phyloP scores from a whole-genome alignment of 495 filamentous ascomycete species.

The Penicillium salamii region DNA sequence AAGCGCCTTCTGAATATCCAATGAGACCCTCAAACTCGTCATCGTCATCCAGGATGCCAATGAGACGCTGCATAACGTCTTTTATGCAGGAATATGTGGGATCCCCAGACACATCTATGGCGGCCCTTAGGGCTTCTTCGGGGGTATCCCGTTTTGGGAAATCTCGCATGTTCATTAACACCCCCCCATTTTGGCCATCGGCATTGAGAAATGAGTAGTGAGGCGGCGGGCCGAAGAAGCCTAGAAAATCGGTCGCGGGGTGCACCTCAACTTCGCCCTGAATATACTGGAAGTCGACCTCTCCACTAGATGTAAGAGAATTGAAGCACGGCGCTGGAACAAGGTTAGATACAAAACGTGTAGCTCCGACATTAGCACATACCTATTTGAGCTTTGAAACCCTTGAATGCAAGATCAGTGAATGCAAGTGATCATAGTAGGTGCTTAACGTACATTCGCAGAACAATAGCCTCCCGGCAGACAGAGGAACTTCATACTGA shows the following conservation, averaged over 20 bases:
- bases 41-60: conserved; percentile 30
- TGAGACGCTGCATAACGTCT: conserved; percentile 13
- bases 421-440: not conserved
- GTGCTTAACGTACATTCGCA: conserved; percentile 15
- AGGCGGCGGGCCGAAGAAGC: conserved; percentile 31
- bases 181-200: conserved; percentile 3
- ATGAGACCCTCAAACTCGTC: conserved; percentile 41
- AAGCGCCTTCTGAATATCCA: conserved; percentile 62
- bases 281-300: conserved; percentile 23
- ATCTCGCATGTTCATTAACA: conserved; percentile 15
- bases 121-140: conserved; percentile 15
- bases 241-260: conserved; percentile 11
- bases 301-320: conserved; percentile 10
- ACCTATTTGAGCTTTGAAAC: conserved; percentile 27
- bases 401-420: conserved; percentile 7
- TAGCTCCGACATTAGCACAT: not conserved
- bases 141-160: conserved; percentile 24
- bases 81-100: conserved; percentile 10
- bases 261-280: conserved; percentile 20
- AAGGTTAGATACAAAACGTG: not conserved
- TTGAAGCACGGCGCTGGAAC: conserved; percentile 20
- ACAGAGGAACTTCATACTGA: conserved; percentile 29
- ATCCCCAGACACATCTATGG: conserved; percentile 7
- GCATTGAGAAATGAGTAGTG: conserved; percentile 20
- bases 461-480: conserved; percentile 27